A percentile compares a stretch with the other conserved stretches of the same genome.
Conservation (phyloP, 371 early-diverging fungal species). For the Blastocladiella emersonii region DNA sequence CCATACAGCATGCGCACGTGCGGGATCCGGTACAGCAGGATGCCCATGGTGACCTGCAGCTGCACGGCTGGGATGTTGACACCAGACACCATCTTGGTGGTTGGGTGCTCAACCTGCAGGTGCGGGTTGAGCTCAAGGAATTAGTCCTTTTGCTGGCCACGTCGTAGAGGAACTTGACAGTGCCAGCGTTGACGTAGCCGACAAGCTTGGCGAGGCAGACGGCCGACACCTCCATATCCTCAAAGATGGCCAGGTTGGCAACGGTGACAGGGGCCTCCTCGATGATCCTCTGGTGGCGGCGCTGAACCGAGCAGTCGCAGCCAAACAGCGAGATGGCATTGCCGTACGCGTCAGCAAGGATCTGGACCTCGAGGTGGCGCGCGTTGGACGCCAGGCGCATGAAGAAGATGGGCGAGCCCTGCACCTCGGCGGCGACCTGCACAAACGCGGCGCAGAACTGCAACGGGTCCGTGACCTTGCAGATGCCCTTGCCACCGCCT, state of each 20-base stretch:
- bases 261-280: constrained; percentile 93
- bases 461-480: constrained; percentile 62
- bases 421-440: constrained; percentile 86
- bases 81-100: constrained; percentile 96
- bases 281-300: constrained; percentile 93
- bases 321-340: constrained; percentile 96
- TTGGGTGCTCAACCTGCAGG: constrained; percentile 98
- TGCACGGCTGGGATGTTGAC: constrained; percentile 96
- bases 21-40: constrained; percentile 81
- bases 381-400: constrained; percentile 89
- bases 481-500: constrained; percentile 98
- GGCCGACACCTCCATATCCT: constrained; percentile 91
- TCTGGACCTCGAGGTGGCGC: constrained; percentile 95
- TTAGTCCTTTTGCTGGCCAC: constrained; percentile 73
- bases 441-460: constrained; percentile 62
- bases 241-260: constrained; percentile 65
- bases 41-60: constrained; percentile 95
- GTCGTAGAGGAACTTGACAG: constrained; percentile 94
- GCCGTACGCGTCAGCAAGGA: constrained; percentile 90
- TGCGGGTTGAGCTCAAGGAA: constrained; percentile 97
- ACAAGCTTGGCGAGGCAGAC: constrained; percentile 84
- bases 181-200: constrained; percentile 93
- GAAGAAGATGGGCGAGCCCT: constrained; percentile 92
- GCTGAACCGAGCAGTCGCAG: constrained; percentile 97
- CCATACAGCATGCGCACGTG: constrained; percentile 93